Evolutionary conservation across 441 rosid species (phyloP), one percentile per base, ranked within the genome.

Genomic region (Populus tomentosa): DNA sequence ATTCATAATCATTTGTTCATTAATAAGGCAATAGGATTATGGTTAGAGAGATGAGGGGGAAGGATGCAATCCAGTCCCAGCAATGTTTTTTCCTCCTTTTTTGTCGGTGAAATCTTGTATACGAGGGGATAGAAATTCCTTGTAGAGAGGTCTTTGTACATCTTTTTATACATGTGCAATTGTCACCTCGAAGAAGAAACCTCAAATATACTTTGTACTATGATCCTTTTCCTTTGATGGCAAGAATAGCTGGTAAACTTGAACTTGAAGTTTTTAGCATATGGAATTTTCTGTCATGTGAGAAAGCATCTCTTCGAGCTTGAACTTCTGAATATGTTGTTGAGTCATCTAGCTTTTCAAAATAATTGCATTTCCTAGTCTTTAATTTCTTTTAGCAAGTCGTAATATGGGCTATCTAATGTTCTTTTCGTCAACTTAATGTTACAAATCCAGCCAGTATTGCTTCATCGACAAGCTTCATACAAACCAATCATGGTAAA

Each of bases 1-100:
- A 74, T 71, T 72, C 13, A 35, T 26, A 75, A 67, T 46, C 68
- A 82, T 85, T 82, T 79, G 68, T 84, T 88, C 71, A 73, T 78
- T 77, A 62, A 74, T 78, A 79, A 87, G 62, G 69, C 53, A 21
- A 32, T 28, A 75, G 64, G 77, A 69, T 75, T 46, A 67, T 71
- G 75, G 73, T 36, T 75, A 63, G 66, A 73, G 77, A 72, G 71
- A 71, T 77, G 75, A 82, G 72, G 63, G 77, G 28, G 50, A 21
- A 13, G n/a, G 26, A 69, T 21, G 68, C 53, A 53, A 18, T 78
- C 82, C 79, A 74, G n/a, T 53, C 80, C 75, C 33, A 67, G 11
- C 42, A 28, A 40, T 11, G 18, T 61, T 14, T 71, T 21, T 69
- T 24, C 9, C 42, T 30, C 8, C 62, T 70, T 18, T 40, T 72